Evolutionary conservation across 306 rosid species (phyloP).

Genomic region (Quercus engelmannii): DNA sequence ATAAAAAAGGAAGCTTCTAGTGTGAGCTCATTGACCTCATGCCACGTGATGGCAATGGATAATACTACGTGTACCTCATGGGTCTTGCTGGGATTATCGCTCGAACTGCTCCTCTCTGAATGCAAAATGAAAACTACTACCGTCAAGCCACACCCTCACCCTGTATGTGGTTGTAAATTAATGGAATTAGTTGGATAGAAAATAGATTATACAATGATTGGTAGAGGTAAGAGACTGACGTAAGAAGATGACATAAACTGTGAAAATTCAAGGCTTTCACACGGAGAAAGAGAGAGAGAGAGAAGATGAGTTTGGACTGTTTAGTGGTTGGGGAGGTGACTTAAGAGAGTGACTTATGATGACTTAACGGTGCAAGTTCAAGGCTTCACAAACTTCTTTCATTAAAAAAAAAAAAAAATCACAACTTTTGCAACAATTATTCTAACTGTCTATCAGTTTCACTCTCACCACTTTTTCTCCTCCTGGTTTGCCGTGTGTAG

Average conservation of each 20-base stretch:
- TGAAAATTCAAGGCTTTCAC: too few relatives aligned
- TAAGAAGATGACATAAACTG: neutral
- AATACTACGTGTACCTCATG: accelerated
- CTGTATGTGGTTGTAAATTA: neutral
- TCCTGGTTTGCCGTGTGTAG: neutral
- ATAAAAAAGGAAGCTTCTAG: too few relatives aligned
- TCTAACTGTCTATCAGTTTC: too few relatives aligned
- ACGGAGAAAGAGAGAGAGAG: too few relatives aligned
- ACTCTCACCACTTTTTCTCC: too few relatives aligned
- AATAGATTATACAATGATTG: slow-evolving; percentile 11
- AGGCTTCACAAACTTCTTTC: neutral
- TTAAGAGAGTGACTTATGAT: slow-evolving; percentile 28
- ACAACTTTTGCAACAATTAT: too few relatives aligned
- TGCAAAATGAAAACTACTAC: accelerated
- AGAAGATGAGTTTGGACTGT: slow-evolving; percentile 9
- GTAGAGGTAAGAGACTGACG: slow-evolving; percentile 26
- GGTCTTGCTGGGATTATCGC: accelerated
- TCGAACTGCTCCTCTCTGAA: accelerated
- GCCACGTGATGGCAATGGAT: accelerated
- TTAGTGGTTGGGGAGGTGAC: slow-evolving; percentile 44
- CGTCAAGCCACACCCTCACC: accelerated
- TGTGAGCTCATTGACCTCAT: too few relatives aligned
- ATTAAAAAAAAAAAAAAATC: too few relatives aligned
- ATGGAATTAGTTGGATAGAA: slow-evolving; percentile 5
- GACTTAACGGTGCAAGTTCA: slow-evolving; percentile 19